Evolutionary conservation across 2,329 filamentous ascomycete species (phyloP).

Genomic region (Aspergillus sp.): DNA sequence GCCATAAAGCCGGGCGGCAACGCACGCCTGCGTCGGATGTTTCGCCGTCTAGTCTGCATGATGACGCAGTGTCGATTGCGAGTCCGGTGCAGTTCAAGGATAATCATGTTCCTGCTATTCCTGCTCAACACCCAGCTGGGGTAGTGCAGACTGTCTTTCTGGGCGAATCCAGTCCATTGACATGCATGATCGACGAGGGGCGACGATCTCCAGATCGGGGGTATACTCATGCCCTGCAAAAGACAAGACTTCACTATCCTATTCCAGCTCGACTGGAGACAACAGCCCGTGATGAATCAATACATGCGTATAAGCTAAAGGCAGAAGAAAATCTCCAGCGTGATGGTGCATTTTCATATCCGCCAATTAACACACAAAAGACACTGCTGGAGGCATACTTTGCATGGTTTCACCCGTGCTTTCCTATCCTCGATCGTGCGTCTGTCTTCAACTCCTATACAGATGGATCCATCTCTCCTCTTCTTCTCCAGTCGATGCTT

Average conservation of each 20-base stretch:
- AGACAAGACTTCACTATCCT: conserved; percentile 33
- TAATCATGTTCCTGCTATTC: background rate
- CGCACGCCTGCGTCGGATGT: no score
- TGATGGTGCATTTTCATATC: conserved; percentile 44
- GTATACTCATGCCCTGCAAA: conserved; percentile 27
- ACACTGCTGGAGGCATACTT: conserved; percentile 50
- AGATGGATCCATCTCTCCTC: conserved; percentile 42
- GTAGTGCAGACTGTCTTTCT: conserved; percentile 35
- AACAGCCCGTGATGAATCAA: conserved; percentile 10
- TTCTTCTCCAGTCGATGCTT: conserved; percentile 51
- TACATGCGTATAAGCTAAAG: conserved; percentile 22
- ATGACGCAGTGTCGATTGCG: no score
- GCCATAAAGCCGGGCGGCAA: conserved; percentile 10
- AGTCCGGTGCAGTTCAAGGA: no score
- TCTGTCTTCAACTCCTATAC: conserved; percentile 38
- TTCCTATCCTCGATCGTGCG: conserved; percentile 49
- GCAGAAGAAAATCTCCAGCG: conserved; percentile 33
- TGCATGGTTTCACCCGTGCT: conserved; percentile 53
- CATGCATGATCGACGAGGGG: conserved; percentile 44
- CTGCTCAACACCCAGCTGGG: background rate
- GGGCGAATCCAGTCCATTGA: conserved; percentile 45
- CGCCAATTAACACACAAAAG: conserved; percentile 38
- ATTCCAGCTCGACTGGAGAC: conserved; percentile 19
- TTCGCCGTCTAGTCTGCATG: no score
- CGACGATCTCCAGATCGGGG: conserved; percentile 22